Evolutionary conservation across 352 stramenopile genomes (phyloP), one percentile per base, ranked within the genome.

Genomic region (Phytophthora hibernalis): DNA sequence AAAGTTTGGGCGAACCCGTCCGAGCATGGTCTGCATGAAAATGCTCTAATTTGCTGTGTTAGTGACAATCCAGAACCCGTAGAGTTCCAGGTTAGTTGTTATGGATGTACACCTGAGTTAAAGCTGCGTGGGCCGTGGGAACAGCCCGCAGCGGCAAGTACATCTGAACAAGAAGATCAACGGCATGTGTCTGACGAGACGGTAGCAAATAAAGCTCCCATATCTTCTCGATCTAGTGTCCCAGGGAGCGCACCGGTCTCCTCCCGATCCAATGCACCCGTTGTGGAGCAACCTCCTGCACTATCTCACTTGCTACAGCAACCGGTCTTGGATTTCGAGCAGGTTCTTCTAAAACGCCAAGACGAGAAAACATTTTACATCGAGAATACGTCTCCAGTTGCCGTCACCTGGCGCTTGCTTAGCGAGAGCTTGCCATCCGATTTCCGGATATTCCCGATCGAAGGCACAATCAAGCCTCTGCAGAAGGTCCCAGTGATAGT

Each of bases 21-120:
- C 6, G 55, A 68, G 5, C 76, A 89, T 24, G 85, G 83, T 0
- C 49, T 88, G 7, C 79, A 92, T 18, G 74, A 92, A 37, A 95
- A 95, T 60, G 61, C 77, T 16, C 73, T 98, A 3, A 79, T 98
- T n/a, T 94, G 87, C 35, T 97, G 87, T 43, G 80, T 98, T 28
- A 69, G 76, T 31, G 90, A 98, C 74, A 98, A 98, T 54, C 95
- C 96, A 1, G 83, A 95, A 45, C 87, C 92, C 6, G 76, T 95
- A n/a, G 24, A 81, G 8, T 98, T 98, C 49, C 59, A 74, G 0
- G 68, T 99, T 30, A 92, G 72, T 44, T 98, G 93, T 47, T 88
- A 81, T 53, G 96, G 96, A 0, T 97, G 85, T 51, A 87, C 71
- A 15, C 91, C 96, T 10, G 70, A 69, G 28, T 28, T 98, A 8